Base-by-base conservation (phyloP, 2,329 filamentous ascomycete genomes). In the Diaporthe capsici region DNA sequence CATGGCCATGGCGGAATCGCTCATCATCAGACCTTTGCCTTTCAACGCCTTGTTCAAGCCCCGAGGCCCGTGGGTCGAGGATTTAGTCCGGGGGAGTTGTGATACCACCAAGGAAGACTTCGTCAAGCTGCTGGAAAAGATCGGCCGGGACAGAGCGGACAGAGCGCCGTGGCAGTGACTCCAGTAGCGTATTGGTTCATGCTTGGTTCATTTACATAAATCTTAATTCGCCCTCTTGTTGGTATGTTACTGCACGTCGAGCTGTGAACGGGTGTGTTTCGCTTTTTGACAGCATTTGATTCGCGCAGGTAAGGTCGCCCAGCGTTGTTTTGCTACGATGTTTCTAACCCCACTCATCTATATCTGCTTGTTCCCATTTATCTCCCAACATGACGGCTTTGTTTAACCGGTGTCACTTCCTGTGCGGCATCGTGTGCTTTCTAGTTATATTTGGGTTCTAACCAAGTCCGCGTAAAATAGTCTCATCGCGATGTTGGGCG, bases 21-120 rank as follows among this genome's bases (percentile, higher is more conserved):
- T 75, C 8, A 58, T 70, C 34, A 72, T 75, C 51, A 28, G 25
- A 10, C 73, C 73, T 3, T 34, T 68, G 51, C 73, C 73, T 13
- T 75, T 75, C 31, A 72, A 75, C 28, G 55, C 70, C 13, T 7
- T 75, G 4, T 60, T 75, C 20, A 75, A 39, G 55, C 17, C 73
- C 9, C 42, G 73, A 39, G 73, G 55, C 31, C 55, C 73, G 1
- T 75, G 61, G 73, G 73, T 75, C 1, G 44, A 75, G 25, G 42
- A 75, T 13, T 15, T 75, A 20, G 25, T 75, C 31, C 7, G n/a
- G 51, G 39, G 10, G 28, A 25, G 42, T 13, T 74, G 72, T 22
- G 39, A 74, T 49, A 57, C 42, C 51, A 37, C 9, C 17, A 31
- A 13, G 25, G 42, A 51, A 28, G 72, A 74, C 47, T 44, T 73